Percentiles rank a stretch among this genome's conserved stretches.
Evolutionary conservation across 2,329 filamentous ascomycete genomes (phyloP).

Genomic region (Epichloe coenophiala): DNA sequence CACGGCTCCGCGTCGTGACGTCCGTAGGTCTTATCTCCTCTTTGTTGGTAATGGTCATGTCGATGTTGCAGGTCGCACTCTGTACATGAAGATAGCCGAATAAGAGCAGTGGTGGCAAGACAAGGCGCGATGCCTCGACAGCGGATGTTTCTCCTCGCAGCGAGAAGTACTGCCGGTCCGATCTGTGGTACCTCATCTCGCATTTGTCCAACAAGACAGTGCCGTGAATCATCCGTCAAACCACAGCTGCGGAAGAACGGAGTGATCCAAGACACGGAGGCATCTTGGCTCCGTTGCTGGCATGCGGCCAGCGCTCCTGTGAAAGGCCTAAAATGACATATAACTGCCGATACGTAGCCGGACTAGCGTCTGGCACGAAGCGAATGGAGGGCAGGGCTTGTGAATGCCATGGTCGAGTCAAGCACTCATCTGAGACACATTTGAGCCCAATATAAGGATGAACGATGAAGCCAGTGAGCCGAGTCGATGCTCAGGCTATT

Average conservation of each 20-base stretch:
- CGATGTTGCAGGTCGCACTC: slow-evolving; percentile 3
- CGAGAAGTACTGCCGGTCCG: slow-evolving; percentile 19
- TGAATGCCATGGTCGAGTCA: slow-evolving; percentile 7
- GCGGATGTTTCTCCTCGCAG: slow-evolving; percentile 11
- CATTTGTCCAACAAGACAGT: slow-evolving; percentile 16
- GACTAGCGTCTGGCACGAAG: slow-evolving; percentile 5
- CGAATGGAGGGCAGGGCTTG: slow-evolving; percentile 2
- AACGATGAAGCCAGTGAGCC: slow-evolving; percentile 2
- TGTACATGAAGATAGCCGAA: slow-evolving; percentile 3
- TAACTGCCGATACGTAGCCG: slow-evolving; percentile 4
- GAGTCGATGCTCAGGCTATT: neutral
- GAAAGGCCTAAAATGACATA: slow-evolving; percentile 2
- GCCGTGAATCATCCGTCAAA: slow-evolving; percentile 2
- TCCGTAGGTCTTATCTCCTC: slow-evolving; percentile 3
- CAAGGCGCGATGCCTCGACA: slow-evolving; percentile 4
- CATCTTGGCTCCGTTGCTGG: slow-evolving; percentile 1
- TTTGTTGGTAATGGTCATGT: neutral
- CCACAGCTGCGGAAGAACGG: neutral
- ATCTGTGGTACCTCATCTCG: slow-evolving; percentile 29
- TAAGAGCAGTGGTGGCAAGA: neutral
- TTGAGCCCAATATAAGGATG: slow-evolving; percentile 9
- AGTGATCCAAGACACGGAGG: slow-evolving; percentile 8
- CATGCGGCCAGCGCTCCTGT: neutral
- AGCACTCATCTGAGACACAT: slow-evolving; percentile 12
- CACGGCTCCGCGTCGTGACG: neutral